Percentiles rank a stretch among this genome's conserved stretches.
Conservation (phyloP, 139 green algal genomes). For the Volvox africanus region DNA sequence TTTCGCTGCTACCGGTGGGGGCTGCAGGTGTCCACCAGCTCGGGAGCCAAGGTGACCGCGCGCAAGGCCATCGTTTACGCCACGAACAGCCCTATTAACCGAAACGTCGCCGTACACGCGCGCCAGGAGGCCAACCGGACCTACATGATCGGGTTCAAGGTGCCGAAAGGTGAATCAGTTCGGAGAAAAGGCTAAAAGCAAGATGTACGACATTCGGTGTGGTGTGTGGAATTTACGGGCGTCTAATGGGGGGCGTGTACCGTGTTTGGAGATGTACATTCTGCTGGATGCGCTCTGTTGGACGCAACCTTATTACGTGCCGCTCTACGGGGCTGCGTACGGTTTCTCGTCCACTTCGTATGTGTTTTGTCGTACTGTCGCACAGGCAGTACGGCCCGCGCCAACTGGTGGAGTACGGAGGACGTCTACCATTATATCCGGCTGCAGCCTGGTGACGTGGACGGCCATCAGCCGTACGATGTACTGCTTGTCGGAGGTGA, state of each 20-base stretch:
- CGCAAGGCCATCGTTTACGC: conserved; percentile 69
- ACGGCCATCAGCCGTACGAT: conserved; percentile 51
- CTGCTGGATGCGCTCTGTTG: background rate
- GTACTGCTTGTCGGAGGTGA: conserved; percentile 67
- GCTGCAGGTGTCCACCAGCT: conserved; percentile 54
- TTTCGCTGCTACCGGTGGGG: background rate
- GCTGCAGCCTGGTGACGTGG: conserved; percentile 56
- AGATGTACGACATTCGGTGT: background rate
- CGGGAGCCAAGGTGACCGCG: conserved; percentile 49
- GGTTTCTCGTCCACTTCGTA: background rate
- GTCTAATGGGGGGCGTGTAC: background rate
- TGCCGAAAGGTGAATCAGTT: conserved; percentile 3
- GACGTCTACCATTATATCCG: conserved; percentile 78
- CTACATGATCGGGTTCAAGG: conserved; percentile 69
- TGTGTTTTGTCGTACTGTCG: background rate
- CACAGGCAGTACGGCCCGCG: conserved; percentile 50
- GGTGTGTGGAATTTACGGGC: background rate
- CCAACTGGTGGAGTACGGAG: conserved; percentile 76
- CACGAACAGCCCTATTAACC: conserved; percentile 78
- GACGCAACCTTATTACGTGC: too few relatives aligned
- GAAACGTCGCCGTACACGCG: conserved; percentile 79
- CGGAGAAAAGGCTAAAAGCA: background rate
- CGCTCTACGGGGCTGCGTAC: background rate
- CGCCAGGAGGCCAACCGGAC: conserved; percentile 67
- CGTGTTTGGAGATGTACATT: background rate